phyloP scores from a whole-genome alignment of 345 rosid species.

The Eutrema yunnanense region DNA sequence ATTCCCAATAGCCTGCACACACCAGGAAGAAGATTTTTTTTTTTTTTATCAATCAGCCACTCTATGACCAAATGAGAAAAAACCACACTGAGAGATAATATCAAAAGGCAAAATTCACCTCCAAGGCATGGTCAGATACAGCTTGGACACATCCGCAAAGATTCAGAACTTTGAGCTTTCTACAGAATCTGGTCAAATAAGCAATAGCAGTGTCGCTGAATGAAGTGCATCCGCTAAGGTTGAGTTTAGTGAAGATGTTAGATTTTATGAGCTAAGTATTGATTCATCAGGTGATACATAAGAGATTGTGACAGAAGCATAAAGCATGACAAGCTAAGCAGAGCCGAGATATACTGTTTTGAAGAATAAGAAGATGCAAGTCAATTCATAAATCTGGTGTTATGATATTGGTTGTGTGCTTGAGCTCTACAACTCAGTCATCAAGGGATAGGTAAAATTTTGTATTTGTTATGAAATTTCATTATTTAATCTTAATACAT shows the following conservation, averaged over 20 bases:
- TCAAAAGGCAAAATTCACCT: constrained; percentile 33
- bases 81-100: background rate
- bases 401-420: too few species aligned
- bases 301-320: too few species aligned
- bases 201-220: constrained; percentile 63
- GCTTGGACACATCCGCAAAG: constrained; percentile 90
- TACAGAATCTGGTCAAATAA: constrained; percentile 53
- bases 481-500: too few species aligned
- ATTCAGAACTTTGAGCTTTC: constrained; percentile 58
- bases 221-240: constrained; percentile 84
- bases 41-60: background rate
- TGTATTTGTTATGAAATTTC: too few species aligned
- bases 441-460: too few species aligned
- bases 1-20: constrained; percentile 72
- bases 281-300: background rate
- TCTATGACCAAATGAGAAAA: background rate
- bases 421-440: too few species aligned
- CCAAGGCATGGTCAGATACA: constrained; percentile 75
- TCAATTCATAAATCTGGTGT: too few species aligned
- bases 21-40: background rate
- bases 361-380: too few species aligned
- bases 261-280: too few species aligned
- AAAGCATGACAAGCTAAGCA: too few species aligned
- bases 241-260: constrained; percentile 48
- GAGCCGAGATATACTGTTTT: too few species aligned